Conservation (phyloP, 371 early-diverging fungal species). For the Mortierella sp. region DNA sequence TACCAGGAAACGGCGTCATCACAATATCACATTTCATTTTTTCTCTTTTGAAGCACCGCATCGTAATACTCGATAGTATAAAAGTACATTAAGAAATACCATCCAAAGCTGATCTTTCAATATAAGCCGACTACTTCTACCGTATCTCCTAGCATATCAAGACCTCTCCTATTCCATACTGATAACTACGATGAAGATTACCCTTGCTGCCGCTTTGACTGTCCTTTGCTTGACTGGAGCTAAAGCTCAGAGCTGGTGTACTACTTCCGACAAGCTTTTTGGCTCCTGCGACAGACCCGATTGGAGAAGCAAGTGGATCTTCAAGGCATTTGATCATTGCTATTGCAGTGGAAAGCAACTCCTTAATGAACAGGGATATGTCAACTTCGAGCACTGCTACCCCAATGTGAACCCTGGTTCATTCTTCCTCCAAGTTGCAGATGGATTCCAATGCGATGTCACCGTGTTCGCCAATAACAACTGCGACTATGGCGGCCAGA, state of each 20-base stretch:
- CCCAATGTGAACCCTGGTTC: neutral
- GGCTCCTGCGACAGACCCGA: conserved; percentile 5
- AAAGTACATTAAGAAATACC: neutral
- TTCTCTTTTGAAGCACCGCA: neutral
- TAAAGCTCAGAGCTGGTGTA: conserved; percentile 10
- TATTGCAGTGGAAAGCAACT: neutral
- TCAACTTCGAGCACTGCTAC: conserved; percentile 5
- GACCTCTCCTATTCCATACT: neutral
- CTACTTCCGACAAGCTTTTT: neutral
- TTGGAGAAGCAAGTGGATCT: conserved; percentile 7
- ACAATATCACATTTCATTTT: neutral
- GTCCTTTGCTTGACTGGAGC: conserved; percentile 8
- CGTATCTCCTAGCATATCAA: neutral
- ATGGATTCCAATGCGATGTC: conserved; percentile 12
- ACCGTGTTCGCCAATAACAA: conserved; percentile 6
- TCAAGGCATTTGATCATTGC: conserved; percentile 7
- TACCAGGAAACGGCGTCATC: neutral
- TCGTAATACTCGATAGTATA: neutral
- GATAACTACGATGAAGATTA: conserved; percentile 1
- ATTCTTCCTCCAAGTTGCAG: conserved; percentile 5
- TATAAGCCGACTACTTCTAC: neutral
- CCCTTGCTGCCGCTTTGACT: conserved; percentile 1
- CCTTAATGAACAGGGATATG: neutral
- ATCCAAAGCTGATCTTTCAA: neutral
- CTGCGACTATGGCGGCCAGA: conserved; percentile 8